phyloP scores from a whole-genome alignment of 768 basidiomycete genomes.

The Crassisporium funariophilum region DNA sequence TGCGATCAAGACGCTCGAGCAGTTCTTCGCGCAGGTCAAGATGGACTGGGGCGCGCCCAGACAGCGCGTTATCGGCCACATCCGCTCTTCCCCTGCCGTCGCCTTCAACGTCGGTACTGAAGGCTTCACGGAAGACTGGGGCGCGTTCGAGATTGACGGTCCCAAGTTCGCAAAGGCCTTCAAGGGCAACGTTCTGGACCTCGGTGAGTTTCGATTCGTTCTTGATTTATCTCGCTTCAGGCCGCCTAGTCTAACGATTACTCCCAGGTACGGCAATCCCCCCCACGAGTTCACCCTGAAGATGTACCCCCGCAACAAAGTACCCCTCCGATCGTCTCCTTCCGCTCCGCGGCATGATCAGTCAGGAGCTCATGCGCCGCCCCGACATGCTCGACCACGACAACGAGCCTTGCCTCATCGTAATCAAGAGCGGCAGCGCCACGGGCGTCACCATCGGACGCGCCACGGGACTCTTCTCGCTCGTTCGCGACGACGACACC shows the following conservation, averaged over 20 bases:
- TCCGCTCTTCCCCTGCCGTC: conserved; percentile 33
- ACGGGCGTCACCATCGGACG: conserved; percentile 40
- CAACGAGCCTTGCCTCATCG: conserved; percentile 32
- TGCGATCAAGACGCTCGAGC: conserved; percentile 18
- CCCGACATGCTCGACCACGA: conserved; percentile 33
- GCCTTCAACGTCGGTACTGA: conserved; percentile 12
- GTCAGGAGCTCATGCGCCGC: conserved; percentile 32
- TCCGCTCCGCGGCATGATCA: conserved; percentile 27
- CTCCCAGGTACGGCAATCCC: conserved; percentile 17
- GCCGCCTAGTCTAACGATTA: conserved; percentile 21
- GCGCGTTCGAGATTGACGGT: conserved; percentile 27
- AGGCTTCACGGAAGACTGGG: conserved; percentile 31
- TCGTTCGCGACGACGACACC: conserved; percentile 37
- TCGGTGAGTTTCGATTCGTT: conserved; percentile 32
- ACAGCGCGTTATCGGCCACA: conserved; percentile 34
- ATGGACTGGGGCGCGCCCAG: conserved; percentile 30
- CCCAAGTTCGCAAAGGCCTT: conserved; percentile 24
- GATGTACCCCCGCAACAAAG: conserved; percentile 13
- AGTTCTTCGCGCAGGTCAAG: conserved; percentile 9
- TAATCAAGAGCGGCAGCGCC: conserved; percentile 36
- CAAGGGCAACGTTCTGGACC: conserved; percentile 34
- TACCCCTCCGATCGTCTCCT: conserved; percentile 35
- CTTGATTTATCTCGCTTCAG: conserved; percentile 22
- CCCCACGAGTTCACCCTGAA: conserved; percentile 16
- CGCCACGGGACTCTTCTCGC: conserved; percentile 36